These are phyloP conservation scores for Calonectria henricotiae DNA, from an alignment of 2,329 filamentous ascomycete genomes.

Conservation along the genomic window DNA sequence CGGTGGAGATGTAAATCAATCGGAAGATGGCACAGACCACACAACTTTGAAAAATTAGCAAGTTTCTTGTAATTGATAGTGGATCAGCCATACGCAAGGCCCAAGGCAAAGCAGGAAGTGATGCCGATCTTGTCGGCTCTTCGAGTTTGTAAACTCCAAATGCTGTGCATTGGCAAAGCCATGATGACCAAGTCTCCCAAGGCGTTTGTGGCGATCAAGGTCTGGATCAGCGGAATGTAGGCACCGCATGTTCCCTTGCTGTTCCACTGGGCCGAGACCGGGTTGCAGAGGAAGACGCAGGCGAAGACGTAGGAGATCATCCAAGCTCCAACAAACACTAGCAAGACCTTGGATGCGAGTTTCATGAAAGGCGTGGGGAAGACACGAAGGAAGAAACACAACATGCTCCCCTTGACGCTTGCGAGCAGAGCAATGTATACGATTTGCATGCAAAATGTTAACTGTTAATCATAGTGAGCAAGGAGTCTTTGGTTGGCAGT, in stretches of 20 bases:
- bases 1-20: constrained; percentile 58
- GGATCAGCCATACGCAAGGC: constrained; percentile 54
- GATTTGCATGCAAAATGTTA: constrained; percentile 52
- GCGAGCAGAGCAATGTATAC: constrained; percentile 51
- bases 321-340: constrained; percentile 60
- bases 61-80: not conserved
- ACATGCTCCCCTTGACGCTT: constrained; percentile 51
- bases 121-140: constrained; percentile 59
- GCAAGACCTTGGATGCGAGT: constrained; percentile 53
- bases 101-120: constrained; percentile 57
- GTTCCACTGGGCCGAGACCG: constrained; percentile 64
- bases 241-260: constrained; percentile 54
- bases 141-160: constrained; percentile 60
- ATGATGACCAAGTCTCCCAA: constrained; percentile 60
- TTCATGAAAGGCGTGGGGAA: constrained; percentile 52
- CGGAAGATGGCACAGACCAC: constrained; percentile 60
- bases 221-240: constrained; percentile 58
- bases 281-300: constrained; percentile 65
- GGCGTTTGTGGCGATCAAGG: constrained; percentile 59
- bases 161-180: constrained; percentile 57
- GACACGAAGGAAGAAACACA: constrained; percentile 52
- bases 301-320: constrained; percentile 60
- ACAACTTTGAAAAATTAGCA: constrained; percentile 52
- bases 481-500: not conserved
- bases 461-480: constrained; percentile 26